Evolutionary conservation across 805 yeast species (phyloP), one percentile per base, ranked within the genome.

Genomic region (Yamadazyma tumulicola): DNA sequence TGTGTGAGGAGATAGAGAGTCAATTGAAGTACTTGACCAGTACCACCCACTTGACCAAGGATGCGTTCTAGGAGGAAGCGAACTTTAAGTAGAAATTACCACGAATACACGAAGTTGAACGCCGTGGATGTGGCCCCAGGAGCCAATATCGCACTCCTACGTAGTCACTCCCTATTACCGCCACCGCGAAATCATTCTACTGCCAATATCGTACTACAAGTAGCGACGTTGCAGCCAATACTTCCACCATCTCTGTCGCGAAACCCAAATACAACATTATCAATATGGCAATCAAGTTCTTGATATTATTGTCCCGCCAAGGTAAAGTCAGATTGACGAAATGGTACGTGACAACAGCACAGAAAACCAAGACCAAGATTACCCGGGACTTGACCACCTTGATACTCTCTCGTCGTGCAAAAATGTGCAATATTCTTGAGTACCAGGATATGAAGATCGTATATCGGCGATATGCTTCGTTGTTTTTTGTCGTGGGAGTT

Each of bases 351-450:
- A 79, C 96, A 19, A 68, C 81, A 30, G 72, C 84, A n/a, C 83
- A 82, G 49, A 87, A 85, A 54, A 96, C 88, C 47, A 88, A 89
- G 63, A 69, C 81, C 34, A 84, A 85, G 59, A 79, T 88, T 38
- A 79, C 85, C 33, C 75, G 86, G 49, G 97, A 93, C 49, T 72
- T 93, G 37, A 81, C 95, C 6, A 87, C 96, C 3, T 64, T 87
- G 26, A 85, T 93, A 17, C 74, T 94, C 29, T 72, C 87, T 9
- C 73, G 99, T 43, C 75, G 94, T 41, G 83, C 95, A 19, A 88
- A 86, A 60, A 91, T 93, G 97, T 89, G 97, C 62, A 91, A 88
- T 57, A 88, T 89, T 36, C 64, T 89, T 30, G 97, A 89, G 56
- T 85, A 86, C 56, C 80, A 79, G 45, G 91, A 81, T 53, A 72